Conservation (phyloP, 1,284 basidiomycete genomes). For the Cutaneotrichosporon sp. region DNA sequence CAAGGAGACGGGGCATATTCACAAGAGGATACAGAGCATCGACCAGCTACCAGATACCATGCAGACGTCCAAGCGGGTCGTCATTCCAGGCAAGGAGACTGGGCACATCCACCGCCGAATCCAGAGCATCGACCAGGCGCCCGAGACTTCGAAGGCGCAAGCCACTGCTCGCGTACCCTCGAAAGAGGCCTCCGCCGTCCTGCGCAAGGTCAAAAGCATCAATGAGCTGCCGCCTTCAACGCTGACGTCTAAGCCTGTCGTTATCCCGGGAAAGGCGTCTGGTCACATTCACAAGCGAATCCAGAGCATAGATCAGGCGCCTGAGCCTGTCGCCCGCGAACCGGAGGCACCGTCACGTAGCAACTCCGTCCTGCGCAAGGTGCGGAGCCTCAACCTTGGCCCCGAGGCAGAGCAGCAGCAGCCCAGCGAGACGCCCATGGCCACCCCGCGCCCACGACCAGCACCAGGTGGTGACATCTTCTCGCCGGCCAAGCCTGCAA, state of each 20-base stretch:
- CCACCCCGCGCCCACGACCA: background rate
- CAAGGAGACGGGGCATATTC: background rate
- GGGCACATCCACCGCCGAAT: background rate
- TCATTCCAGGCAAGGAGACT: background rate
- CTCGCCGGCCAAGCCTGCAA: slow-evolving; percentile 5
- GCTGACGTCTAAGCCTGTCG: background rate
- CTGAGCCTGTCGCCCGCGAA: background rate
- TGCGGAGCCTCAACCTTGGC: slow-evolving; percentile 6
- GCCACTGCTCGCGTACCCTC: background rate
- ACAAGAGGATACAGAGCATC: slow-evolving; percentile 1
- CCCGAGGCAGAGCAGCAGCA: too few relatives aligned
- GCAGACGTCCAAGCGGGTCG: background rate
- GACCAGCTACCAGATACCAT: background rate
- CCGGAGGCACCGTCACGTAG: background rate
- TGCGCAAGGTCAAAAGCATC: slow-evolving; percentile 17
- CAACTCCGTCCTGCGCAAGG: slow-evolving; percentile 3
- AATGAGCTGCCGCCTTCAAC: background rate
- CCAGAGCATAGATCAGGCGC: background rate
- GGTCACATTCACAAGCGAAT: background rate
- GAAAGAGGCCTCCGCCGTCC: background rate
- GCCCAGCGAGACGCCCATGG: background rate
- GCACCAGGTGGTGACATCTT: slow-evolving; percentile 3
- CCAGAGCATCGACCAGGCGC: background rate
- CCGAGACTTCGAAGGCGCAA: background rate
- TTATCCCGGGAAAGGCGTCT: background rate